Evolutionary conservation across 2,329 filamentous ascomycete genomes (phyloP), one percentile per base, ranked within the genome.

Genomic region (Colletotrichum aenigma): DNA sequence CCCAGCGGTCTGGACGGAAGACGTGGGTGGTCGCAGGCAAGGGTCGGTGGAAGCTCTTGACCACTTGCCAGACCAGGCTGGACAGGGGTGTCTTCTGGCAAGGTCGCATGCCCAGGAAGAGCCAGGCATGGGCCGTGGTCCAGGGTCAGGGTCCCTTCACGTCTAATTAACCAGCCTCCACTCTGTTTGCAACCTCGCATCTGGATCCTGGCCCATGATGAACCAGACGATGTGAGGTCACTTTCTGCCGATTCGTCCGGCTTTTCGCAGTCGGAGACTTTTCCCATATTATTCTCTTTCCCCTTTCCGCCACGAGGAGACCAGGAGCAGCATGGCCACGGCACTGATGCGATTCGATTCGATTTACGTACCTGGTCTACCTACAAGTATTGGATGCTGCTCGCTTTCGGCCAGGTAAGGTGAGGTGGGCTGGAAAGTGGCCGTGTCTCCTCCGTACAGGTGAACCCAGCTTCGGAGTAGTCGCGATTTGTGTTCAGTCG

Each of bases 231-330:
- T 21, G 60, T 58, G 66, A 66, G 71, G 61, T 61, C 68, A 72
- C 38, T 38, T 67, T 72, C 69, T 75, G 64, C 73, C 73, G 73
- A 75, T 75, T 72, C 69, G 73, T 75, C 55, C 73, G 73, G 73
- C 73, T 75, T 36, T 64, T 75, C 36, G 55, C 34, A 48, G 66
- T 60, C 66, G 66, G 66, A 69, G 55, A 69, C 66, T 69, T 69
- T 69, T 61, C 62, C 62, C 62, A 30, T 66, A 66, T 66, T 66
- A 30, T 70, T 60, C 34, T 64, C 15, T 66, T 30, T 48, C 52
- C 60, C 68, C 61, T 61, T 67, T 67, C 38, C 66, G 12, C 32
- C 32, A 69, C 28, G 43, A 34, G 26, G 7, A 24, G 16, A 21
- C 32, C 21, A 43, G n/a, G 61, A 32, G 15, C 26, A 21, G 43